Conservation (phyloP, 2,329 filamentous ascomycete species). For the Aspergillus tubingensis region DNA sequence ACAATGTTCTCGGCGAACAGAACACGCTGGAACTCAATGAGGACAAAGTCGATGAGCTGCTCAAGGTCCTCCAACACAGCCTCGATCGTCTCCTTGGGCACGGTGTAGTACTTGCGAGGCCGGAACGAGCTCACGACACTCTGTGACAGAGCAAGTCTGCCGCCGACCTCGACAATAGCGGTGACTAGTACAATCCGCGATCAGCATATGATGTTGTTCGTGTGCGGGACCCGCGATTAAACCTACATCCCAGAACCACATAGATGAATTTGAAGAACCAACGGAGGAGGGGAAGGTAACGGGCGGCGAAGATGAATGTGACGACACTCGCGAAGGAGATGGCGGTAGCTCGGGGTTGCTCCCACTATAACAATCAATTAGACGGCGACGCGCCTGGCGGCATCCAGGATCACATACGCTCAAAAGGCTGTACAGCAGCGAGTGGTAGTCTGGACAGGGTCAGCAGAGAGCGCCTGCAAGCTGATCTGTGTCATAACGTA, state of each 20-base stretch:
- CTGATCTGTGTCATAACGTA: slow-evolving; percentile 36
- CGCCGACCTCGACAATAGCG: slow-evolving; percentile 58
- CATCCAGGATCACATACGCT: slow-evolving; percentile 50
- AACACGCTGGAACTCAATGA: slow-evolving; percentile 68
- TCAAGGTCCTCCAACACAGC: slow-evolving; percentile 62
- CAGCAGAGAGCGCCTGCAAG: slow-evolving; percentile 13
- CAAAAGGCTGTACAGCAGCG: slow-evolving; percentile 65
- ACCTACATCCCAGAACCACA: slow-evolving; percentile 59
- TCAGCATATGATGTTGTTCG: slow-evolving; percentile 15
- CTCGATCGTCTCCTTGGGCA: slow-evolving; percentile 65
- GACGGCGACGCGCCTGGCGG: not conserved
- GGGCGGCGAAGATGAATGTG: slow-evolving; percentile 62
- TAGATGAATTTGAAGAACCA: slow-evolving; percentile 64
- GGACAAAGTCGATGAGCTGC: slow-evolving; percentile 68
- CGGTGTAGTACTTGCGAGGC: slow-evolving; percentile 65
- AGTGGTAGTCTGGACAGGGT: slow-evolving; percentile 60
- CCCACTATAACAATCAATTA: slow-evolving; percentile 51
- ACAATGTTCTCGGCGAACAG: slow-evolving; percentile 67
- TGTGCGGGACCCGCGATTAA: not conserved
- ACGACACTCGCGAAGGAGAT: slow-evolving; percentile 60
- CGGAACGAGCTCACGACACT: slow-evolving; percentile 63
- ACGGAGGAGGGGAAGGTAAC: slow-evolving; percentile 64
- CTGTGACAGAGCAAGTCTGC: slow-evolving; percentile 57
- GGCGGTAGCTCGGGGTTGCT: slow-evolving; percentile 65
- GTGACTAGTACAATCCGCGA: slow-evolving; percentile 47